Conservation (phyloP, 1,139 yeast species). For the Suhomyces maxii region DNA sequence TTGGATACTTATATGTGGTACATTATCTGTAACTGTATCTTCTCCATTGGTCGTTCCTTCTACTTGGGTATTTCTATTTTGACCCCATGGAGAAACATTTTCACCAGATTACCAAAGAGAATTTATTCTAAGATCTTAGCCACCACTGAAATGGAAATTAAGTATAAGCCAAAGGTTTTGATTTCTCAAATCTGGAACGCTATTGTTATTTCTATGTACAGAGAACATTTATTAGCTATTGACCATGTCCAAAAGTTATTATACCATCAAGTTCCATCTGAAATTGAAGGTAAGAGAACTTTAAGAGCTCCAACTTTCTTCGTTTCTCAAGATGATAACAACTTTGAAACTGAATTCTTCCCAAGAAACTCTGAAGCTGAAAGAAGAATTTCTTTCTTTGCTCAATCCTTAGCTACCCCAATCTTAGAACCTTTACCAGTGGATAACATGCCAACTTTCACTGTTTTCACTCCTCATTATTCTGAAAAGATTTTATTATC, state of each 20-base stretch:
- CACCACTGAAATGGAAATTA: constrained; percentile 98
- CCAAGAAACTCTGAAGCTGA: constrained; percentile 97
- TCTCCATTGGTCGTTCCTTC: constrained; percentile 96
- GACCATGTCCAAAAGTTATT: constrained; percentile 97
- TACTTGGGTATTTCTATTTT: constrained; percentile 96
- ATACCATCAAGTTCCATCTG: constrained; percentile 97
- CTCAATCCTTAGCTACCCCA: constrained; percentile 97
- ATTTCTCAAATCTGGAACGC: constrained; percentile 99
- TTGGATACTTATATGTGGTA: constrained; percentile 99
- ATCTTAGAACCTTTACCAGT: constrained; percentile 98
- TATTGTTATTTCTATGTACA: constrained; percentile 95
- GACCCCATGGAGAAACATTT: constrained; percentile 99
- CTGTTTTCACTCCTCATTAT: constrained; percentile 97
- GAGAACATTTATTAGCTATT: constrained; percentile 95
- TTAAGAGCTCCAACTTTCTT: constrained; percentile 98
- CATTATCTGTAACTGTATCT: constrained; percentile 89
- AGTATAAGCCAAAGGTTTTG: constrained; percentile 96
- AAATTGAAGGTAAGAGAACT: constrained; percentile 96
- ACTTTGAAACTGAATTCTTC: constrained; percentile 92
- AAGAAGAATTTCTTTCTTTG: constrained; percentile 98
- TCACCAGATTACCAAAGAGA: constrained; percentile 97
- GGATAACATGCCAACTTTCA: constrained; percentile 98
- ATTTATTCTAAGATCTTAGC: constrained; percentile 96
- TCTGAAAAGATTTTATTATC: constrained; percentile 94
- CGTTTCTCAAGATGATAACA: constrained; percentile 96